phyloP scores from a whole-genome alignment of 352 stramenopile genomes.

The Globisporangium echinulatum region DNA sequence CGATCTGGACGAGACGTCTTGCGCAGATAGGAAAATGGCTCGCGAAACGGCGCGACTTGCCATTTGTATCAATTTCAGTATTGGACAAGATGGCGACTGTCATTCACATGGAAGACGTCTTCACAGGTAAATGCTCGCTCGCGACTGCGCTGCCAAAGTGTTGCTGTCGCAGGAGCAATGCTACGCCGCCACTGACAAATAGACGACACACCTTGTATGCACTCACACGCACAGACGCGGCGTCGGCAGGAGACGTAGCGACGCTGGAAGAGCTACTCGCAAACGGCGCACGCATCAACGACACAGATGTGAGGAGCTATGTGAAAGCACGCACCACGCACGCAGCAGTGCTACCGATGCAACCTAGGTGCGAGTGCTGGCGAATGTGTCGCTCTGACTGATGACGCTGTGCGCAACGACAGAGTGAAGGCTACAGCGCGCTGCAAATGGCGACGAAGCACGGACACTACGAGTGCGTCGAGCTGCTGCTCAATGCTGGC shows the following conservation, averaged over 20 bases:
- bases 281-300: conserved; percentile 43
- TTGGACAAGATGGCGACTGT: conserved; percentile 20
- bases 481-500: conserved; percentile 40
- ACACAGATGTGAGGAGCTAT: conserved; percentile 29
- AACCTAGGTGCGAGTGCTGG: too few relatives aligned
- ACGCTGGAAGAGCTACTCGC: conserved; percentile 29
- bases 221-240: conserved; percentile 28
- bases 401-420: background rate
- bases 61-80: background rate
- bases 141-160: background rate
- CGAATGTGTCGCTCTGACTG: too few relatives aligned
- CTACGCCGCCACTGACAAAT: background rate
- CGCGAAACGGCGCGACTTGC: conserved; percentile 11
- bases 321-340: too few relatives aligned
- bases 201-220: background rate
- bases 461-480: conserved; percentile 37
- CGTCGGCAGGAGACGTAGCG: conserved; percentile 27
- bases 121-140: conserved; percentile 23
- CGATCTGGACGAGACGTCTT: conserved; percentile 1
- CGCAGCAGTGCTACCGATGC: too few relatives aligned
- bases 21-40: conserved; percentile 5
- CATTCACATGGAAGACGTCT: conserved; percentile 54
- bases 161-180: background rate
- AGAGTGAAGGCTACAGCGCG: conserved; percentile 59
- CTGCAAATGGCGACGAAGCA: conserved; percentile 56